These are phyloP conservation scores for Erigeron philadelphicus DNA, from an alignment of 140 eudicot genomes.

Conservation along the genomic window DNA sequence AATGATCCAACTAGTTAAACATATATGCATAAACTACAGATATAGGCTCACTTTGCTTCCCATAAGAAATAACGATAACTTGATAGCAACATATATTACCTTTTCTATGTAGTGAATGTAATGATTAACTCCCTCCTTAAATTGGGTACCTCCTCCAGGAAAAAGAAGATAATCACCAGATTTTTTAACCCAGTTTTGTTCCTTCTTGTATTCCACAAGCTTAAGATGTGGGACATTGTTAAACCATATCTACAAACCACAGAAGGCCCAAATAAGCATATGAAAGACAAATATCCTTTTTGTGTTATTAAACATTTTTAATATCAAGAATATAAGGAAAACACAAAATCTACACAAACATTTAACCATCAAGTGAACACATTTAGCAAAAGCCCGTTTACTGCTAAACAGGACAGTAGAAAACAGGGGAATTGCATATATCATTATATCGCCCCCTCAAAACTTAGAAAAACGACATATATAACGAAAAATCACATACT, in stretches of 20 bases:
- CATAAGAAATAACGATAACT: slow-evolving; percentile 12
- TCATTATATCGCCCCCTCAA: no score
- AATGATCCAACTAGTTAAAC: not conserved
- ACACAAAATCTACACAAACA: not conserved
- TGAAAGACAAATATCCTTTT: not conserved
- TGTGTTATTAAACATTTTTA: slow-evolving; percentile 9
- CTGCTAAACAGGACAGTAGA: not conserved
- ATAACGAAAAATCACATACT: no score
- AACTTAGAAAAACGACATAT: no score
- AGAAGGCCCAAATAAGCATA: slow-evolving; percentile 1
- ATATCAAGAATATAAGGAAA: not conserved
- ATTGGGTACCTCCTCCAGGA: slow-evolving; percentile 98
- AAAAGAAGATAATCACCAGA: slow-evolving; percentile 72
- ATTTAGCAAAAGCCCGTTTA: not conserved
- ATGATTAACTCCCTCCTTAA: slow-evolving; percentile 70
- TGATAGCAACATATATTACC: slow-evolving; percentile 36
- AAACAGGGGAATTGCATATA: no score
- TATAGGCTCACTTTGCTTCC: not conserved
- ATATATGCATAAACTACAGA: slow-evolving; percentile 12
- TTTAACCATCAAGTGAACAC: slow-evolving; percentile 1
- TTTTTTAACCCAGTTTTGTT: slow-evolving; percentile 80
- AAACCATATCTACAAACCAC: slow-evolving; percentile 73
- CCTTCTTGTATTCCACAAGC: slow-evolving; percentile 97
- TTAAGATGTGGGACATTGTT: slow-evolving; percentile 95
- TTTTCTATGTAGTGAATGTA: slow-evolving; percentile 70